Evolutionary conservation across 2,329 filamentous ascomycete species (phyloP).

Genomic region (Colletotrichum magnum): DNA sequence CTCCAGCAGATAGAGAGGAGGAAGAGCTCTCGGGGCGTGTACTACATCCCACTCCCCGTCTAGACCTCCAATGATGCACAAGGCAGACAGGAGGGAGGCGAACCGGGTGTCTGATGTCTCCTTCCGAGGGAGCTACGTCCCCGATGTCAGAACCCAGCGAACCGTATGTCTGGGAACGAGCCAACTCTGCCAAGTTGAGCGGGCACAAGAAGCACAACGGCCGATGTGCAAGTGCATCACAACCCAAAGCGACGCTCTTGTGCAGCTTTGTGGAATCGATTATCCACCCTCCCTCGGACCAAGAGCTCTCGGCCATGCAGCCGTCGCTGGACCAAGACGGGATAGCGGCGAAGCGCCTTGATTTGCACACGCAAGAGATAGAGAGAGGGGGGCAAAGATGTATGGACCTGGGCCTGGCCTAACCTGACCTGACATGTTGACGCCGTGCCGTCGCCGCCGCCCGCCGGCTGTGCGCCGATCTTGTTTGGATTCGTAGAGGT

Average conservation of each 20-base stretch:
- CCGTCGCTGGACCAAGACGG: constrained; percentile 5
- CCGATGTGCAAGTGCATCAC: constrained; percentile 20
- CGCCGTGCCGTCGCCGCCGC: constrained; percentile 29
- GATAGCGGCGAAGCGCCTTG: not conserved
- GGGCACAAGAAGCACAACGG: not conserved
- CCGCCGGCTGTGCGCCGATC: constrained; percentile 18
- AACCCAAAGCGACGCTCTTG: not conserved
- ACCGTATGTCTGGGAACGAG: constrained; percentile 26
- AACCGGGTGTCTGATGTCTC: constrained; percentile 28
- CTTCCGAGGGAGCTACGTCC: constrained; percentile 3
- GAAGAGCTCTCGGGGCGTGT: constrained; percentile 25
- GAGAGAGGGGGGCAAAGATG: too few species aligned
- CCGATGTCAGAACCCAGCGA: constrained; percentile 32
- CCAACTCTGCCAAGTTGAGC: not conserved
- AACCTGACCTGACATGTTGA: constrained; percentile 36
- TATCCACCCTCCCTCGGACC: constrained; percentile 19
- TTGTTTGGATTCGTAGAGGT: constrained; percentile 13
- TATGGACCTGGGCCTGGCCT: not conserved
- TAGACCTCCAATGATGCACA: not conserved
- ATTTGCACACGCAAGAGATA: not conserved
- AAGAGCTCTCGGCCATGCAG: constrained; percentile 28
- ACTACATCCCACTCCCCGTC: constrained; percentile 4
- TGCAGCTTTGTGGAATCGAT: constrained; percentile 23
- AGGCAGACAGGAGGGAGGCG: not conserved
- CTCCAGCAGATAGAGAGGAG: not conserved